Evolutionary conservation across 78 protist genomes (phyloP).

Genomic region (Dictyostelium brefeldianum): DNA sequence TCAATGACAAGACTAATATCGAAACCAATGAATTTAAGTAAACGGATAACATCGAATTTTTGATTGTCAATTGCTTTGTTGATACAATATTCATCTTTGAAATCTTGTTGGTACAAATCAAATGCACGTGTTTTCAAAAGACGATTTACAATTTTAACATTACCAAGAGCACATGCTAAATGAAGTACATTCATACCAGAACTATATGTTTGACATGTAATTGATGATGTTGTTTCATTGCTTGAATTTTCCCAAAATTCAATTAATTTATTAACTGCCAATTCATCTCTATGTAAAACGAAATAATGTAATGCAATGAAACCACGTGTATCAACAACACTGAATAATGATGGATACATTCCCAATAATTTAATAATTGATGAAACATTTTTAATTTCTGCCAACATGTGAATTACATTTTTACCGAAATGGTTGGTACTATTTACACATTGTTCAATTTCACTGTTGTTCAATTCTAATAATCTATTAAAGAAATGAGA

Average conservation of each 20-base stretch:
- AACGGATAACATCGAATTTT: conserved; percentile 21
- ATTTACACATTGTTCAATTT: background rate
- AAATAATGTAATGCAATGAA: background rate
- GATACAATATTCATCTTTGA: background rate
- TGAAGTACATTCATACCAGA: background rate
- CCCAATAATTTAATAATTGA: background rate
- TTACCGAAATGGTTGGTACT: conserved; percentile 9
- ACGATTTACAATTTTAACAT: conserved; percentile 12
- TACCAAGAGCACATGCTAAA: conserved; percentile 11
- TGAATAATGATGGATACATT: background rate
- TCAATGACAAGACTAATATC: conserved; percentile 8
- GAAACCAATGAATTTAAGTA: conserved; percentile 17
- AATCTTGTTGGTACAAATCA: background rate
- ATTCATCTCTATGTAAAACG: background rate
- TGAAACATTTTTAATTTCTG: background rate
- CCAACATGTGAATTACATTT: background rate
- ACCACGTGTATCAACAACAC: background rate
- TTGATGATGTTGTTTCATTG: background rate
- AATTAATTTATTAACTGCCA: background rate
- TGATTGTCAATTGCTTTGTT: conserved; percentile 8
- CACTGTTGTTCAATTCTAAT: background rate
- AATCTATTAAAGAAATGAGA: background rate
- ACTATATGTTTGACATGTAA: background rate
- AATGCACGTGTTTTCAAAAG: background rate
- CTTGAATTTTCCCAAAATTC: background rate